Conservation (phyloP, 495 filamentous ascomycete species). For the Oleoguttula mirabilis region DNA sequence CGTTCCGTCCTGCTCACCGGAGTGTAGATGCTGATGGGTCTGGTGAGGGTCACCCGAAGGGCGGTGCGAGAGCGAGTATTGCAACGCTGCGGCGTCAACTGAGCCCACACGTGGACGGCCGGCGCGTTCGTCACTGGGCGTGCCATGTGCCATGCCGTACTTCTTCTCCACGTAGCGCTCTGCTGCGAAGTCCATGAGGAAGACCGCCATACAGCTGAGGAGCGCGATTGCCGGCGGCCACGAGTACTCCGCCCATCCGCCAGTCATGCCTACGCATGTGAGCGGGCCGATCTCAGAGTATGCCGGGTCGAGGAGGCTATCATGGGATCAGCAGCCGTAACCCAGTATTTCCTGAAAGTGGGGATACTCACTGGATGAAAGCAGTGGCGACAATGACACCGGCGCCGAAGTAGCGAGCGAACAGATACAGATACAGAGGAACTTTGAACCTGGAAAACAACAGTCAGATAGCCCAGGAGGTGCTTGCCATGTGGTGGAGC, state of each 20-base stretch:
- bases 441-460: not conserved
- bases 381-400: constrained; percentile 37
- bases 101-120: constrained; percentile 2
- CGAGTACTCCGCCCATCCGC: constrained; percentile 63
- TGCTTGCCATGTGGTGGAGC: too few species aligned
- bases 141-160: constrained; percentile 34
- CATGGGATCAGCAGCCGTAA: too few species aligned
- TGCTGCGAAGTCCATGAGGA: constrained; percentile 73
- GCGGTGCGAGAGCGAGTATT: not conserved
- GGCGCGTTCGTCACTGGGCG: constrained; percentile 2
- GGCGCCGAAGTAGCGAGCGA: constrained; percentile 42
- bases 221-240: constrained; percentile 75
- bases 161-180: constrained; percentile 59
- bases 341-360: not conserved
- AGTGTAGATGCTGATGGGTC: constrained; percentile 12
- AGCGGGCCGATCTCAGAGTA: constrained; percentile 55
- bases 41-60: not conserved
- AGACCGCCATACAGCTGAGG: constrained; percentile 72
- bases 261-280: constrained; percentile 49
- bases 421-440: constrained; percentile 54
- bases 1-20: constrained; percentile 10
- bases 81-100: constrained; percentile 1
- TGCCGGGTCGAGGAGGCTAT: constrained; percentile 61
- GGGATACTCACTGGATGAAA: constrained; percentile 54
- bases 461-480: too few species aligned